Percentiles rank a stretch among this genome's conserved stretches.
These are phyloP conservation scores for Monosporascus sp. DNA, from an alignment of 2,329 filamentous ascomycete genomes.

Conservation along the genomic window DNA sequence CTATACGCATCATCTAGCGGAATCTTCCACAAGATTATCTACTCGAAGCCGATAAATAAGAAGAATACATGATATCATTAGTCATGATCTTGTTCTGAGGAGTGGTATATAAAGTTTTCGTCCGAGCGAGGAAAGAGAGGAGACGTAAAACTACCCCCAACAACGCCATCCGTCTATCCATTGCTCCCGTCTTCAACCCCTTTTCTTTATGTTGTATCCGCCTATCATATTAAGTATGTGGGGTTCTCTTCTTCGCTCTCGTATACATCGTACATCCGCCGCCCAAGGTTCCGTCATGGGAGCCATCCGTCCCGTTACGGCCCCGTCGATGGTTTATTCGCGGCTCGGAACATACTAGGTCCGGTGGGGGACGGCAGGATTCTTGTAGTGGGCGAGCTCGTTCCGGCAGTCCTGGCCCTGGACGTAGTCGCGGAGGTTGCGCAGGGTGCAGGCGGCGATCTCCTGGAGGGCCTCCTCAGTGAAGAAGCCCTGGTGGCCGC, in stretches of 20 bases:
- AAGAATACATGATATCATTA: not conserved
- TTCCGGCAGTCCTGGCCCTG: slow-evolving; percentile 15
- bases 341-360: not conserved
- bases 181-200: not conserved
- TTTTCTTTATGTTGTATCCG: no score
- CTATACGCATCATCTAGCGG: no score
- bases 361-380: not conserved
- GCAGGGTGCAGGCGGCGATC: slow-evolving; percentile 55
- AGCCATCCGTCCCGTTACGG: no score
- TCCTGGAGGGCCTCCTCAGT: slow-evolving; percentile 59
- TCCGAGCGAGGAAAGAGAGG: not conserved
- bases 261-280: no score
- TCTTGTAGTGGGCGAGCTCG: slow-evolving; percentile 14
- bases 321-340: no score
- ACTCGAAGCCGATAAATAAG: no score
- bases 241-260: no score
- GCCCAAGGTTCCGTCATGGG: no score
- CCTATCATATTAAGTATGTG: no score
- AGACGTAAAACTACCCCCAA: not conserved
- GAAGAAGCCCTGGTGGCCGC: slow-evolving; percentile 66
- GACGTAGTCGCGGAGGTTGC: slow-evolving; percentile 47
- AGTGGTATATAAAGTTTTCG: not conserved
- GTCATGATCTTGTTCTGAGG: not conserved
- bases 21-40: no score
- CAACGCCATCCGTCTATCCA: not conserved